phyloP scores from a whole-genome alignment of 2,329 filamentous ascomycete genomes.

The Botryotinia calthae region DNA sequence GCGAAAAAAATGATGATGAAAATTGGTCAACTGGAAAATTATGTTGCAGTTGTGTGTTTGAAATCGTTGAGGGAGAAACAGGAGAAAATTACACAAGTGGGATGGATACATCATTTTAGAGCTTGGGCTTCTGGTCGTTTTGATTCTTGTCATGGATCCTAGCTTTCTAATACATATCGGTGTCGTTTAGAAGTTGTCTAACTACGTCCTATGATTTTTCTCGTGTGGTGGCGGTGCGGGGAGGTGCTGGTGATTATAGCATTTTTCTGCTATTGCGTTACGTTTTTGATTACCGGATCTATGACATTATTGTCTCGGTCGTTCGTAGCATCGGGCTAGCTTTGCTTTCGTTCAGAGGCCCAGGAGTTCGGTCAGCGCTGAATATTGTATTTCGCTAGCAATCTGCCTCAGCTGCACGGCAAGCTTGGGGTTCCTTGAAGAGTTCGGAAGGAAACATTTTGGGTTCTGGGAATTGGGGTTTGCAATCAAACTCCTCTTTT shows the following conservation, averaged over 20 bases:
- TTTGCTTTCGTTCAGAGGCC: no score
- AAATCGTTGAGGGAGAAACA: not conserved
- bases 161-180: not conserved
- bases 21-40: not conserved
- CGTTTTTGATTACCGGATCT: no score
- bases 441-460: not conserved
- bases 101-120: not conserved
- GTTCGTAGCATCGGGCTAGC: no score
- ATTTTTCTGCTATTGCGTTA: no score
- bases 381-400: no score
- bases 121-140: not conserved
- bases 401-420: not conserved
- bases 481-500: not conserved
- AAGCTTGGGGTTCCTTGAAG: no score
- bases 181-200: not conserved
- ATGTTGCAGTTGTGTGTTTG: not conserved
- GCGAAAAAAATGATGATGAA: not conserved
- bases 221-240: no score
- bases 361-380: no score
- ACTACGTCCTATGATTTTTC: no score
- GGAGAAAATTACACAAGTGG: not conserved
- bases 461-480: not conserved
- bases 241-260: no score
- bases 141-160: not conserved
- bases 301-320: no score